These are phyloP conservation scores for Thielaviopsis musarum DNA, from an alignment of 2,329 filamentous ascomycete species.

Conservation along the genomic window DNA sequence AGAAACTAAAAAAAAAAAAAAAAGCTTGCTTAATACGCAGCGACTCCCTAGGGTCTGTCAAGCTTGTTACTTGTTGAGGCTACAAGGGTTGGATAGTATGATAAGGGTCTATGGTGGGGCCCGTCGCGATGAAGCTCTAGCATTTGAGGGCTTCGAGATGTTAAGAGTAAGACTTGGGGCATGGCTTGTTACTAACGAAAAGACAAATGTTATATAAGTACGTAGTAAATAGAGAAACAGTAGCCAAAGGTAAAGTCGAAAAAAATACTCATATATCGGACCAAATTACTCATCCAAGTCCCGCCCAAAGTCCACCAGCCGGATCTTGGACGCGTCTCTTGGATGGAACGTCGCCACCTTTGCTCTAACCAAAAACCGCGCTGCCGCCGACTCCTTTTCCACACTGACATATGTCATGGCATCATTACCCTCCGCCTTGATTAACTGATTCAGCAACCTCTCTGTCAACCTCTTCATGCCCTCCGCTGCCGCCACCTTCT, in stretches of 20 bases:
- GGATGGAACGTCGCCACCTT: constrained; percentile 52
- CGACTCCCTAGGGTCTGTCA: no score
- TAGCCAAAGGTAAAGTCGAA: neutral
- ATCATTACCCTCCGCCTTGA: constrained; percentile 36
- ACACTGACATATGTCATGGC: constrained; percentile 41
- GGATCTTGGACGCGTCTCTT: constrained; percentile 40
- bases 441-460: constrained; percentile 40
- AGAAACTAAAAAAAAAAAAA: no score
- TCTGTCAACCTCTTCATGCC: constrained; percentile 46
- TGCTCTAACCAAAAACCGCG: constrained; percentile 45
- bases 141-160: neutral
- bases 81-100: no score
- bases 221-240: neutral
- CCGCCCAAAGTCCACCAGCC: constrained; percentile 46
- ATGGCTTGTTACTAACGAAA: no score
- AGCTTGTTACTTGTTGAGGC: no score
- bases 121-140: neutral
- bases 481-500: constrained; percentile 31
- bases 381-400: constrained; percentile 42
- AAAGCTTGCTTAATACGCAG: no score
- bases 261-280: no score
- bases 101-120: no score
- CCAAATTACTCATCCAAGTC: constrained; percentile 35
- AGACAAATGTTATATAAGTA: neutral
- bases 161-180: no score